These are phyloP conservation scores for Ascobolus immersus DNA, from an alignment of 495 filamentous ascomycete species.

Conservation along the genomic window DNA sequence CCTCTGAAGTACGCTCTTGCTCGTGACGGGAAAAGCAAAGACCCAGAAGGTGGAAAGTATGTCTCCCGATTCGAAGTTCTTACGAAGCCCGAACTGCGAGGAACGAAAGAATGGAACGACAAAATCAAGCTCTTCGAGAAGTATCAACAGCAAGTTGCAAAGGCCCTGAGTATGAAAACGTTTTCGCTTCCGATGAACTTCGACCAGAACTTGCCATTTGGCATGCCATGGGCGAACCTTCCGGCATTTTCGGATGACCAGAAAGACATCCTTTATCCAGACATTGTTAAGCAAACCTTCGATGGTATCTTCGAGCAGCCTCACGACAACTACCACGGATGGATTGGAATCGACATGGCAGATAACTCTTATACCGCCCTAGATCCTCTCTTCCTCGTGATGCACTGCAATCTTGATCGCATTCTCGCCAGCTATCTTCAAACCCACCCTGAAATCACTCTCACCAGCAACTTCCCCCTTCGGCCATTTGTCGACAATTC, in stretches of 20 bases:
- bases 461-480: conserved; percentile 7
- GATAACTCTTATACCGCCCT: conserved; percentile 10
- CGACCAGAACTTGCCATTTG: too few relatives aligned
- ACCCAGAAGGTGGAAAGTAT: conserved; percentile 1
- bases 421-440: conserved; percentile 7
- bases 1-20: conserved; percentile 6
- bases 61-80: too few relatives aligned
- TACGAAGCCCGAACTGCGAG: too few relatives aligned
- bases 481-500: conserved; percentile 3
- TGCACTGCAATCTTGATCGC: conserved; percentile 8
- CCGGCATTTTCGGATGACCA: conserved; percentile 1
- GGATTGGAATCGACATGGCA: conserved; percentile 8
- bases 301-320: conserved; percentile 8
- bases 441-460: conserved; percentile 1
- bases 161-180: neutral
- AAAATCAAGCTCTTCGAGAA: conserved; percentile 2
- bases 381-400: conserved; percentile 7
- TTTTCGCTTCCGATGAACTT: conserved; percentile 1
- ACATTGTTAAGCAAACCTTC: conserved; percentile 3
- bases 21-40: neutral
- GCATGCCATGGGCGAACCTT: conserved; percentile 6
- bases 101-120: neutral
- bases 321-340: conserved; percentile 9
- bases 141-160: conserved; percentile 3
- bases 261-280: conserved; percentile 1